Conservation (phyloP, 2,329 filamentous ascomycete species). For the Ophiocordyceps camponoti-saundersi region DNA sequence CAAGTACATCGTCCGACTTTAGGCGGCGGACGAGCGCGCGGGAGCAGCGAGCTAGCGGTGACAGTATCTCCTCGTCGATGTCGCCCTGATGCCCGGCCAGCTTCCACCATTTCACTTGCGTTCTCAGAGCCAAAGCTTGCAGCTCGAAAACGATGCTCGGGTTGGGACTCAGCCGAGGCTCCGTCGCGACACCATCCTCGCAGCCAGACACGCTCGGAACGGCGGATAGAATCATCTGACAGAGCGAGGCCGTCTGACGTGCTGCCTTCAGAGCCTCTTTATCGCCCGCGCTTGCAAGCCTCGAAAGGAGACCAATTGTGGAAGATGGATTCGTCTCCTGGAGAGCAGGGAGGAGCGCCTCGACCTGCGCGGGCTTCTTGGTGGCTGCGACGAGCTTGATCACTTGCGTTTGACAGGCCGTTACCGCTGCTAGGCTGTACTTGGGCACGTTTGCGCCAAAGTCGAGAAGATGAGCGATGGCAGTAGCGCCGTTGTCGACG, state of each 20-base stretch:
- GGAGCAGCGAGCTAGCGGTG: constrained; percentile 46
- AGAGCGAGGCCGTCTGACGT: constrained; percentile 49
- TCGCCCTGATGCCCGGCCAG: constrained; percentile 42
- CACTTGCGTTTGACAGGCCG: constrained; percentile 46
- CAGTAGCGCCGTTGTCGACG: constrained; percentile 12
- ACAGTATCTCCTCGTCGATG: constrained; percentile 45
- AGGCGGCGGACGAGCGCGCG: constrained; percentile 41
- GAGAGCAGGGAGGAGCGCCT: constrained; percentile 38
- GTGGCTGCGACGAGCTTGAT: constrained; percentile 44
- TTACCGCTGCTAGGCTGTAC: constrained; percentile 34
- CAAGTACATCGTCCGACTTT: constrained; percentile 16
- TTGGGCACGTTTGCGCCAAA: constrained; percentile 32
- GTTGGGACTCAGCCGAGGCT: constrained; percentile 34
- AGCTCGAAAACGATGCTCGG: constrained; percentile 43
- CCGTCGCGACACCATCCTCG: constrained; percentile 38
- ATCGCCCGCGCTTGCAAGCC: constrained; percentile 22
- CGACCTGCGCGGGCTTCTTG: constrained; percentile 41
- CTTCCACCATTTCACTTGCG: constrained; percentile 48
- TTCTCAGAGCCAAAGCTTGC: constrained; percentile 44
- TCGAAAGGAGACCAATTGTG: constrained; percentile 37
- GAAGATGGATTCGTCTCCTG: constrained; percentile 34
- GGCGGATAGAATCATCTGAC: constrained; percentile 46
- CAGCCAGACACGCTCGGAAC: constrained; percentile 49
- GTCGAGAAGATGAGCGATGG: constrained; percentile 42
- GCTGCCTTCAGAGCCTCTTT: constrained; percentile 38